Conservation (phyloP, 177 flowering plant species). For the Vitis hybrid region DNA sequence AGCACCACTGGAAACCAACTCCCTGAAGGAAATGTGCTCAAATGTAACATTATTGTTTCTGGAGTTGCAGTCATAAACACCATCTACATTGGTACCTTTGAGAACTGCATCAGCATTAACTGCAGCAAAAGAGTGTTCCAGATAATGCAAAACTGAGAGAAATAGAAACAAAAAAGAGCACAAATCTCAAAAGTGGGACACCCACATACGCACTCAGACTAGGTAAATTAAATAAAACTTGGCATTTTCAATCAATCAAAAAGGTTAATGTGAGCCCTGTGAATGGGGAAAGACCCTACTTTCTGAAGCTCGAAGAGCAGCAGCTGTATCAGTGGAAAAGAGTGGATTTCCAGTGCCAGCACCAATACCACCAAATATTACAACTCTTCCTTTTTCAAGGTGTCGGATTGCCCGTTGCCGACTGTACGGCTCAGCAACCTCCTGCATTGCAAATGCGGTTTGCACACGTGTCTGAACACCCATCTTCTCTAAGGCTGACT, state of each 20-base stretch:
- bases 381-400: constrained; percentile 94
- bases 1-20: constrained; percentile 57
- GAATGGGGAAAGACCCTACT: constrained; percentile 38
- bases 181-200: no score
- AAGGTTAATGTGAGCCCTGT: not conserved
- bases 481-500: constrained; percentile 79
- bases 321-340: constrained; percentile 89
- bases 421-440: constrained; percentile 79
- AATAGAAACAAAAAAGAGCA: not conserved
- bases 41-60: constrained; percentile 44
- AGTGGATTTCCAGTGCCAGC: constrained; percentile 87
- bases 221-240: not conserved
- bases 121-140: no score
- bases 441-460: constrained; percentile 67
- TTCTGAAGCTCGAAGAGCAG: constrained; percentile 90
- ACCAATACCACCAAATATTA: constrained; percentile 92
- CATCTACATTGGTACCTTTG: constrained; percentile 78
- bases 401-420: constrained; percentile 82
- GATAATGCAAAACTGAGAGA: constrained; percentile 31
- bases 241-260: not conserved
- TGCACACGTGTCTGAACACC: constrained; percentile 86
- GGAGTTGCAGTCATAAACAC: constrained; percentile 62
- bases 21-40: constrained; percentile 79
- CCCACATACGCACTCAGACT: no score
- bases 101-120: constrained; percentile 80